Evolutionary conservation across 306 rosid species (phyloP), one percentile per base, ranked within the genome.

Genomic region (Quercus bicolor): DNA sequence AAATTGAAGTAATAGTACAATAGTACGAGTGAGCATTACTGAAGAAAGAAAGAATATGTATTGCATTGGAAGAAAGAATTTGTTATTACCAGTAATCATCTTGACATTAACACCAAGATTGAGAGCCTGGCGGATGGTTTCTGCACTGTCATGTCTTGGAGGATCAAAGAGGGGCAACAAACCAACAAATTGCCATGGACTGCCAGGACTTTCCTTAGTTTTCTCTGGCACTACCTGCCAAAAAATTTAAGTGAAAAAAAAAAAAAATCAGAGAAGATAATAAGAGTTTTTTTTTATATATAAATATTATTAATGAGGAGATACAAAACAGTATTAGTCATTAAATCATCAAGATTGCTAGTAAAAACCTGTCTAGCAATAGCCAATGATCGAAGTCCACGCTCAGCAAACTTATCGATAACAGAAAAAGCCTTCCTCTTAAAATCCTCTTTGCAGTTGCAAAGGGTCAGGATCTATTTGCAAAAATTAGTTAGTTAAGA

Each of bases 61-160:
- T 40, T 48, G 57, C 26, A 68, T 48, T 43, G 19, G 12, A 9
- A 68, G 56, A 34, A 56, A 51, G 72, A 62, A 55, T 12, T 52
- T 76, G 31, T 74, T 80, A 31, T 80, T 87, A 95, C 99, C 99
- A 74, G 99, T 95, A 82, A 95, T 95, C 99, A 95, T 95, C 89
- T 95, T 95, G 81, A 95, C 99, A 82, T 95, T 95, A 65, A 95
- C 99, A 64, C 99, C 99, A 56, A 95, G 97, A 81, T 95, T 87
- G 70, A 95, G 99, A 81, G 99, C 99, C 85, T 90, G 82, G 19
- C 98, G 91, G 56, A 95, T 95, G 74, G 98, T 95, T 86, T 95
- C 98, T 14, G 98, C 98, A 90, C 98, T 95, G 77, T 95, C 98
- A 57, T 95, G 99, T 73, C 99, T 88, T 5, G 99, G 99, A 40